Evolutionary conservation across 805 yeast genomes (phyloP), one percentile per base, ranked within the genome.

Genomic region (Starmerella sirachaensis): DNA sequence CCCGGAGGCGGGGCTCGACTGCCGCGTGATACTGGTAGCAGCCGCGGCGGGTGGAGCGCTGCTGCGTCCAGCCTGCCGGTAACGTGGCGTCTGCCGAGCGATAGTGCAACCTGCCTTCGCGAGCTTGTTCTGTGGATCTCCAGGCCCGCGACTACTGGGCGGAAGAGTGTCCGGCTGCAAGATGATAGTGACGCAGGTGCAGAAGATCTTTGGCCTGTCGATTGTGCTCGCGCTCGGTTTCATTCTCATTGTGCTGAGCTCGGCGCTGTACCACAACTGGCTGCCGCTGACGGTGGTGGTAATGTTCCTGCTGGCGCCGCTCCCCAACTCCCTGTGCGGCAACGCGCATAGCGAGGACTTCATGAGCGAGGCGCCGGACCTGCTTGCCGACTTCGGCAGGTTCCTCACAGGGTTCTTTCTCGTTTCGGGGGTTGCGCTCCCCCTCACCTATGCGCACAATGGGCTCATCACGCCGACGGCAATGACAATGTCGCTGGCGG

Each of bases 191-290:
- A 70, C 77, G 45, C 93, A 93, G 24, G 62, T 84, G 45, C 78
- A 82, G 40, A 78, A 76, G 53, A 79, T 84, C 51, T 78, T 83
- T 29, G 77, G 78, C 12, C 72, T 83, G 14, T 72, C 91, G 12
- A 67, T 76, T 27, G 75, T 86, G 31, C 68, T 88, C 21, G 91
- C 97, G 1, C 69, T 84, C 48, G 98, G 98, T 5, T 88, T 88
- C 52, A 70, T 91, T 24, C 65, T 91, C 46, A 84, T 86, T 30
- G 81, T 88, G 18, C 65, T 91, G 23, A 84, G 94, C 31, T 85
- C 94, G 36, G 88, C 91, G 2, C 66, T 91, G 10, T 83, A 74
- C 62, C 80, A 82, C 33, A 85, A 84, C 58, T 91, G 95, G 93
- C 74, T 78, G 52, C 97, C 98, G 25, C 68, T 88, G 41, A 68